A percentile compares a stretch with the other conserved stretches of the same genome.
phyloP scores from a whole-genome alignment of 495 filamentous ascomycete species.

The Xylaria longipes region DNA sequence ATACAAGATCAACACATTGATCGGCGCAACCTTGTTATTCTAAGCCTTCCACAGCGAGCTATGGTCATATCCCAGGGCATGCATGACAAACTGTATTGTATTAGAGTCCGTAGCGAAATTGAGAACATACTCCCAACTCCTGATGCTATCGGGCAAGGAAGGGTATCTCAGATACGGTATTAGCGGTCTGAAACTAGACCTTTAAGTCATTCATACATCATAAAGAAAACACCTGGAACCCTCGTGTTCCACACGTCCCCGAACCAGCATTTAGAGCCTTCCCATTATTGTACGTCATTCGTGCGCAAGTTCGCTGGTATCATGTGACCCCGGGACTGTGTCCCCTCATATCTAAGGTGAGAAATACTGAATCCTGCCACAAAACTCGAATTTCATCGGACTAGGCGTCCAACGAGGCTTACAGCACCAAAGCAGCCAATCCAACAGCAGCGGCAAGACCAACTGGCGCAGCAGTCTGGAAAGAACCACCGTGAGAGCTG shows the following conservation, averaged over 20 bases:
- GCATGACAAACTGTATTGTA: constrained; percentile 35
- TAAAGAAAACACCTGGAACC: constrained; percentile 35
- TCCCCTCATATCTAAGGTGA: constrained; percentile 32
- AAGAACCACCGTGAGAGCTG: constrained; percentile 25
- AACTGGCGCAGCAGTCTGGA: constrained; percentile 40
- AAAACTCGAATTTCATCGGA: constrained; percentile 11
- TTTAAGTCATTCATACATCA: constrained; percentile 43
- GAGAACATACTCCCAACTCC: constrained; percentile 38
- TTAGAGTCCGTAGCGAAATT: constrained; percentile 37
- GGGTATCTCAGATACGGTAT: constrained; percentile 44
- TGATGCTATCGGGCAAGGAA: constrained; percentile 38
- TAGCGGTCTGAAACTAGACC: constrained; percentile 36
- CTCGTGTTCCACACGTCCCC: constrained; percentile 3
- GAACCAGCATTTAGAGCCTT: constrained; percentile 25
- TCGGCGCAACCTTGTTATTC: background rate
- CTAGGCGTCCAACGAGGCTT: background rate
- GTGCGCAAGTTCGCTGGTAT: constrained; percentile 35
- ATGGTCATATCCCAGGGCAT: background rate
- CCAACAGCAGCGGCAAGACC: constrained; percentile 40
- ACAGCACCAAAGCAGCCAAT: constrained; percentile 38
- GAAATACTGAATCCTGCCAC: constrained; percentile 30
- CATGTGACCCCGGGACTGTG: constrained; percentile 33
- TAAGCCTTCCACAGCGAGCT: background rate
- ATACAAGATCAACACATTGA: background rate
- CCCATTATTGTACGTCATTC: constrained; percentile 31